phyloP scores from a whole-genome alignment of 352 stramenopile genomes.

The Thraustochytrium striatum region DNA sequence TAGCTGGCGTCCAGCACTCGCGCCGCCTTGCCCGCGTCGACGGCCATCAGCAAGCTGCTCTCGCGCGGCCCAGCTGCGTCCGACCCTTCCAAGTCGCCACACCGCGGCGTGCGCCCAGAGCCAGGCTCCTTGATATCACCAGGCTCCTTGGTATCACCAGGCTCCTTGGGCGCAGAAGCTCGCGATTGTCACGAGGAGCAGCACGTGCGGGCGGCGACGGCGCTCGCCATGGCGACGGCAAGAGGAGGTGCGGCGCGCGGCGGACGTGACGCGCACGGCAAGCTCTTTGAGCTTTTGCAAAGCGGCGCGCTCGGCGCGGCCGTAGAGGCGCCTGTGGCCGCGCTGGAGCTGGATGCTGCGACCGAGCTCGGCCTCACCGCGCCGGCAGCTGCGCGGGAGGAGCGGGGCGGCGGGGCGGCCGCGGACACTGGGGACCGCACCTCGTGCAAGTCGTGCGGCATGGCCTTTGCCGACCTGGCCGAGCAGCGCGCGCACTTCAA shows the following conservation, averaged over 20 bases:
- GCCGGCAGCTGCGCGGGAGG: background rate
- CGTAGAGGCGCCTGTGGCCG: background rate
- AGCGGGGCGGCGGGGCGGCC: background rate
- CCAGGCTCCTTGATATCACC: too few species aligned
- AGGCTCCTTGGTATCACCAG: too few species aligned
- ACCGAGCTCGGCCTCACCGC: background rate
- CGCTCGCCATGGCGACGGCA: background rate
- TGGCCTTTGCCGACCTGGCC: conserved; percentile 6
- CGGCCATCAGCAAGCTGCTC: too few species aligned
- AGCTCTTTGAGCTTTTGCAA: background rate
- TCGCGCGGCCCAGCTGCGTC: too few species aligned
- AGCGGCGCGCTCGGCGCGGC: background rate
- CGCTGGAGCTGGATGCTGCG: too few species aligned
- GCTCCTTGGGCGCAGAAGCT: too few species aligned
- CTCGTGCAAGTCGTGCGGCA: conserved; percentile 35
- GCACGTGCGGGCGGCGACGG: background rate
- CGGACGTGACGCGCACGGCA: too few species aligned
- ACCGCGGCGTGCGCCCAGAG: too few species aligned
- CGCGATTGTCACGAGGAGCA: too few species aligned
- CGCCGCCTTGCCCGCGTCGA: too few species aligned
- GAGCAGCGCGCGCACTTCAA: conserved; percentile 44
- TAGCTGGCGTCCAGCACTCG: conserved; percentile 11
- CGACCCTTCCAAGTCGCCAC: too few species aligned
- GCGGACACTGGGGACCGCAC: background rate
- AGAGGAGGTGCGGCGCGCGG: background rate